phyloP scores from a whole-genome alignment of 225 moss, liverwort and hornwort genomes.

The Neckera pumila region DNA sequence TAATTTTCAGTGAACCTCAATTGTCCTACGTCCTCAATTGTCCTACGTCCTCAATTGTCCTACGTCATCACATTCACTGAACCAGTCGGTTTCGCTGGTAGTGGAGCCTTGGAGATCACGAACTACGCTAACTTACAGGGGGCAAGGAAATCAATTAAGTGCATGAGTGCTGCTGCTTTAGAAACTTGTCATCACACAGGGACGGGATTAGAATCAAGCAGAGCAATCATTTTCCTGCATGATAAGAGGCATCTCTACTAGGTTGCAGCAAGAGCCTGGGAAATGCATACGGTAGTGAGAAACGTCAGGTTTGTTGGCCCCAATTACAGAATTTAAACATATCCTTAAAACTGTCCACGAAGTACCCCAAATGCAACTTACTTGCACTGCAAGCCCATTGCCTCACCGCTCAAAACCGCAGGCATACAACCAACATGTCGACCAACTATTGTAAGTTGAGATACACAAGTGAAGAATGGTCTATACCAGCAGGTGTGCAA shows the following conservation, averaged over 20 bases:
- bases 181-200: neutral
- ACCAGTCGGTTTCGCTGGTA: neutral
- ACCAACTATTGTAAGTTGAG: too few relatives aligned
- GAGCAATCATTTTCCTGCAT: too few relatives aligned
- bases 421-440: neutral
- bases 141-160: neutral
- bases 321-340: neutral
- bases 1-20: neutral
- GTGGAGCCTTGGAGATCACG: neutral
- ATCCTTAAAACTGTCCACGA: neutral
- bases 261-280: neutral
- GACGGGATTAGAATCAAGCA: neutral
- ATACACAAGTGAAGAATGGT: too few relatives aligned
- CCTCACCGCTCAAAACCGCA: neutral
- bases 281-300: neutral
- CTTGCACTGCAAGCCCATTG: neutral
- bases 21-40: too few relatives aligned
- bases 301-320: neutral
- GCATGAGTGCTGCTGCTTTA: neutral
- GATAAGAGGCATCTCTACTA: neutral
- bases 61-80: neutral
- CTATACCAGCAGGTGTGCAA: neutral
- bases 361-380: neutral
- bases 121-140: neutral
- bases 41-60: too few relatives aligned